These are phyloP conservation scores for Candida manassasensis DNA, from an alignment of 805 yeast species.

Conservation along the genomic window DNA sequence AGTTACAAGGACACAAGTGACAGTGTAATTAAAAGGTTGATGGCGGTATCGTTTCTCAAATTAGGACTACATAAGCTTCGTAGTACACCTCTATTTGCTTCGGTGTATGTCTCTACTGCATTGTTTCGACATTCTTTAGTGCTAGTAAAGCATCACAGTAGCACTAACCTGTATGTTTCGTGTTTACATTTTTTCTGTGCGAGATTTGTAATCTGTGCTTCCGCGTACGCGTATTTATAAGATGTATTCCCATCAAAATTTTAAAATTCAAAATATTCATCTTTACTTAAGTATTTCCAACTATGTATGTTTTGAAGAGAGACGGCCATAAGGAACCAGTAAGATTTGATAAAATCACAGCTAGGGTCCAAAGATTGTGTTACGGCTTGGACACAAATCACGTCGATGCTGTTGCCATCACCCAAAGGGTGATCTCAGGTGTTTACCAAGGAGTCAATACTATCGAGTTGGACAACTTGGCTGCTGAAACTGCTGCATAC, in stretches of 20 bases:
- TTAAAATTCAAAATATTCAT: background rate
- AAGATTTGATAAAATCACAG: slow-evolving; percentile 94
- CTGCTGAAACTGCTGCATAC: slow-evolving; percentile 96
- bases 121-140: no score
- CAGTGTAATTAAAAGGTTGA: no score
- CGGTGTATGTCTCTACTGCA: no score
- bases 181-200: background rate
- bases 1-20: no score
- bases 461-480: slow-evolving; percentile 59
- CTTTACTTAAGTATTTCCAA: background rate
- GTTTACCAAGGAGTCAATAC: slow-evolving; percentile 97
- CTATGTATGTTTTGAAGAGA: slow-evolving; percentile 83
- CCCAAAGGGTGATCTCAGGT: slow-evolving; percentile 93
- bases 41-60: no score
- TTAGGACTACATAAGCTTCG: no score
- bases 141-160: no score
- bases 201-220: background rate
- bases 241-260: background rate
- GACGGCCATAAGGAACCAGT: slow-evolving; percentile 95
- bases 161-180: no score
- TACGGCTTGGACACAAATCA: slow-evolving; percentile 89
- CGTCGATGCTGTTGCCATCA: slow-evolving; percentile 92
- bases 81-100: no score
- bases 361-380: slow-evolving; percentile 83
- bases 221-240: slow-evolving; percentile 1